Evolutionary conservation across 163 green algal genomes (phyloP), one percentile per base, ranked within the genome.

Genomic region (Chlamydomonas reinhardtii): DNA sequence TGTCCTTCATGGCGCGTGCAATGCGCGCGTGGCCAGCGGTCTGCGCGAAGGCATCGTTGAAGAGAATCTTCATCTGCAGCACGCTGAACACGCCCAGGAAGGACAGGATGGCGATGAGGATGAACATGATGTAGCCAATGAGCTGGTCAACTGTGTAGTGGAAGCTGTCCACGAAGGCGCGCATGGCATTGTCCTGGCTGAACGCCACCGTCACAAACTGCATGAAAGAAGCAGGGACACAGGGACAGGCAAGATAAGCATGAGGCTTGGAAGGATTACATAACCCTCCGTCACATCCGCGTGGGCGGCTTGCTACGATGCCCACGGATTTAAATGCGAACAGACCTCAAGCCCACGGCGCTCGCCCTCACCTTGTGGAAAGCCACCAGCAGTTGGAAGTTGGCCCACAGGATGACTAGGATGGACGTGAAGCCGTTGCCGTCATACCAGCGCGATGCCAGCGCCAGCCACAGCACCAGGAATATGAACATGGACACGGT

Each of bases 61-160:
- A 94, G 52, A 94, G 88, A 74, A 94, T 80, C 83, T 90, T 89
- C 88, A 92, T 92, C 79, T 94, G 91, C 78, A 94, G 85, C 39
- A 83, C 85, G 39, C 88, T 76, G 11, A 90, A 56, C 2, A 94
- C 43, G 27, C 89, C 88, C 22, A 92, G 69, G 83, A 94, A 90
- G n/a, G 88, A 84, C 35, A 94, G 83, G 39, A 94, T 68, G 43
- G 72, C 87, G 66, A 92, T 89, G 68, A 91, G n/a, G 66, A 89
- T 73, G 82, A 94, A 94, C 68, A 94, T 86, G 27, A 79, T 68
- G 74, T 92, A 91, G 85, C 91, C 87, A 59, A 94, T 90, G 35
- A 89, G 14, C 31, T 88, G 77, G 79, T 94, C 91, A 3, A 90
- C 68, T 0, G 82, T 78, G 78, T 92, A 94, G 86, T 90, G 88